Percentiles rank a stretch among this genome's conserved stretches.
Evolutionary conservation across 1,284 basidiomycete genomes (phyloP).

Genomic region (Cryptococcus floricola): DNA sequence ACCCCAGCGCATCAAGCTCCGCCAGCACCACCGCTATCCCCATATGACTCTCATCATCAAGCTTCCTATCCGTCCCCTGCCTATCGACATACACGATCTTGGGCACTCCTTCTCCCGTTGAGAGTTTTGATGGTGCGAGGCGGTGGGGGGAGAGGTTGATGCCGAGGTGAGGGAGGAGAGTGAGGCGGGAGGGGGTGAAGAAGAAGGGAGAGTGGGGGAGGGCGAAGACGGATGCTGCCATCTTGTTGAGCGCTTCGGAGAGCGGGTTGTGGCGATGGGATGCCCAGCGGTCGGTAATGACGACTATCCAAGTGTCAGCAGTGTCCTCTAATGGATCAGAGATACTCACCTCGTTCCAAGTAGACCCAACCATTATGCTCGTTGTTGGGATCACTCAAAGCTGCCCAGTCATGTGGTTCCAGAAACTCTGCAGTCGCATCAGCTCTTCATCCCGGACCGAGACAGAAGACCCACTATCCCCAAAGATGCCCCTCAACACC

Average conservation of each 20-base stretch:
- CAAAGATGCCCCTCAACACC: slow-evolving; percentile 17
- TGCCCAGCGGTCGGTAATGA: slow-evolving; percentile 30
- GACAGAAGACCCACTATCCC: slow-evolving; percentile 10
- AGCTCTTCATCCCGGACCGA: neutral
- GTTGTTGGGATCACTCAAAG: neutral
- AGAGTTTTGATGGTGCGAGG: neutral
- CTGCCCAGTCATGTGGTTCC: slow-evolving; percentile 12
- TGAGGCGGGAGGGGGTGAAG: slow-evolving; percentile 18
- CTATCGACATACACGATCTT: slow-evolving; percentile 36
- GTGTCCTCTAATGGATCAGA: neutral
- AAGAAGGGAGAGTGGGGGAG: slow-evolving; percentile 19
- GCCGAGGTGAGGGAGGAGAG: slow-evolving; percentile 3
- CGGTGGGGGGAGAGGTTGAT: slow-evolving; percentile 1
- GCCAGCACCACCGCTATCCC: slow-evolving; percentile 14
- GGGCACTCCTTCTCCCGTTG: neutral
- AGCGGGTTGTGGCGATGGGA: slow-evolving; percentile 26
- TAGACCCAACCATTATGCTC: slow-evolving; percentile 12
- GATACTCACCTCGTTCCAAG: slow-evolving; percentile 18
- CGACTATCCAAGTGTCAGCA: slow-evolving; percentile 10
- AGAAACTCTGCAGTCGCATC: slow-evolving; percentile 3
- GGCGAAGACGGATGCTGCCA: slow-evolving; percentile 24
- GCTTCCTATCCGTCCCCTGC: slow-evolving; percentile 19
- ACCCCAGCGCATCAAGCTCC: slow-evolving; percentile 11
- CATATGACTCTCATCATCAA: slow-evolving; percentile 14
- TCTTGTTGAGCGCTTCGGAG: slow-evolving; percentile 29